Evolutionary conservation across 2,329 filamentous ascomycete species (phyloP), one percentile per base, ranked within the genome.

Genomic region (Apiospora marii): DNA sequence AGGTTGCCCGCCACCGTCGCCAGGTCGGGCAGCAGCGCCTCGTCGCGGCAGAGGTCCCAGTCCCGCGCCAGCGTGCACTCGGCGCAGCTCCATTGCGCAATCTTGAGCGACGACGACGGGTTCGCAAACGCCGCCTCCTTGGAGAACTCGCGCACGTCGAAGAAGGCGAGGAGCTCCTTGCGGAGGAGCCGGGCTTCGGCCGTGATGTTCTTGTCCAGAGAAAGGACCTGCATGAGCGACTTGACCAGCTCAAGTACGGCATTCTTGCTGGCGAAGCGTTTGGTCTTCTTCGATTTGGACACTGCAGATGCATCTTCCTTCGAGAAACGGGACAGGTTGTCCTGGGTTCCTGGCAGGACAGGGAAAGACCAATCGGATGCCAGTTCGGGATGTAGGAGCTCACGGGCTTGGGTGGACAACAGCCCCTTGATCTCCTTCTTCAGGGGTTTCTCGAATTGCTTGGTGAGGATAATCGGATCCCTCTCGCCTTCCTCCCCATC

Each of bases 141-240:
- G 81, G 92, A 93, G 85, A 99, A 99, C 82, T 99, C 96, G 77
- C 95, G 93, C 70, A 99, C 92, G 72, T 99, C 96, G 82, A 99
- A 98, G 70, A 98, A 88, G 13, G 92, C 89, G 0, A 99, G 89
- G 0, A 99, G 87, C 73, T 98, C 96, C 77, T 97, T 97, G 70
- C 97, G 92, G 0, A 99, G 87, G 1, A 97, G 86, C 7, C 96
- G 92, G 3, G 94, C 95, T 83, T 98, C 96, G 68, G 97, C 90
- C 0, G 92, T 92, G 77, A 97, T 96, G 77, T 94, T 94, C 82
- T 96, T 96, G 83, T 98, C 96, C 0, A 99, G 89, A 46, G 91
- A 93, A 6, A 99, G 87, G 13, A 99, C 93, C 81, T 98, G 96
- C 91, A 97, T 97, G 61, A 99, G 89, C 24, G 90, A 91, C 83